phyloP scores from a whole-genome alignment of 2,329 filamentous ascomycete species.

The Penicillium sp. region DNA sequence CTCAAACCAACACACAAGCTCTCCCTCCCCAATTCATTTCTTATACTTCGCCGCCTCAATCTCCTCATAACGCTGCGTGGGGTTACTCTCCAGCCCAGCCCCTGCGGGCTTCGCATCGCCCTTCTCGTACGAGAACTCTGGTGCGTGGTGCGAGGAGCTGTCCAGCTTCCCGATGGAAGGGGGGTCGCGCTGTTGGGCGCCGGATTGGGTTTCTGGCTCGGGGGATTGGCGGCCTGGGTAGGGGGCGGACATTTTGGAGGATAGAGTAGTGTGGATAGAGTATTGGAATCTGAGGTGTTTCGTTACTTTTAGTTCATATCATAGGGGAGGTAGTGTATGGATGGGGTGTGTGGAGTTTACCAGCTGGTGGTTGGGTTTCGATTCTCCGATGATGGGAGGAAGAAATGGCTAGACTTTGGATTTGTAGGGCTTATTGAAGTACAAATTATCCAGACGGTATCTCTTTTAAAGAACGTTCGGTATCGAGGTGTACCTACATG shows the following conservation, averaged over 20 bases:
- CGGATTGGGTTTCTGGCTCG: conserved; percentile 67
- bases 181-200: conserved; percentile 62
- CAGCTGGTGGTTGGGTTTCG: neutral
- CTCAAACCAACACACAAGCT: neutral
- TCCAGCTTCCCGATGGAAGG: conserved; percentile 60
- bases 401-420: neutral
- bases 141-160: conserved; percentile 4
- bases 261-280: neutral
- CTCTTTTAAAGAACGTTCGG: neutral
- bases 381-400: neutral
- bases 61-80: conserved; percentile 42
- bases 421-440: neutral
- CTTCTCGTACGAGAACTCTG: conserved; percentile 22
- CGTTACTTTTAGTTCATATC: too few species aligned
- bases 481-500: neutral
- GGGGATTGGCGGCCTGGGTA: conserved; percentile 75
- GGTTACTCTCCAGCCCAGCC: conserved; percentile 42
- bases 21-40: neutral
- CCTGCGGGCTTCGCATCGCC: conserved; percentile 27
- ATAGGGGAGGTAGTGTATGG: too few species aligned
- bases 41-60: conserved; percentile 39
- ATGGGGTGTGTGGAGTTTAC: neutral
- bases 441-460: neutral
- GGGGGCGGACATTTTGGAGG: conserved; percentile 58
- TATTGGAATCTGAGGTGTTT: neutral